Evolutionary conservation across 2,329 filamentous ascomycete genomes (phyloP).

Genomic region (Aureobasidium mangrovei): DNA sequence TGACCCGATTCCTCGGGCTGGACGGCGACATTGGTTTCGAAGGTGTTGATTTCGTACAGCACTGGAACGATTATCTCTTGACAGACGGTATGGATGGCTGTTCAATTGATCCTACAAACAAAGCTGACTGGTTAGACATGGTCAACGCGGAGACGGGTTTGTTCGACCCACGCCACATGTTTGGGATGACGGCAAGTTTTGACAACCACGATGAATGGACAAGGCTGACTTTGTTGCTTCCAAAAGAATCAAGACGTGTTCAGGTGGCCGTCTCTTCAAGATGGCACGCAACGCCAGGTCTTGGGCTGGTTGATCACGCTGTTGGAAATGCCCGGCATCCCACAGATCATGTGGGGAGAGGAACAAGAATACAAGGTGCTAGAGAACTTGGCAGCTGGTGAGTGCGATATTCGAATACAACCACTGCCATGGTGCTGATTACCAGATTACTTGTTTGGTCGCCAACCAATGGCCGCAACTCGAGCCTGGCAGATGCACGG

Average conservation of each 20-base stretch:
- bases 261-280: slow-evolving; percentile 50
- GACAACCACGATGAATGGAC: no score
- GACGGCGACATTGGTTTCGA: slow-evolving; percentile 48
- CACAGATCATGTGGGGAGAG: slow-evolving; percentile 53
- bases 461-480: slow-evolving; percentile 52
- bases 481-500: slow-evolving; percentile 57
- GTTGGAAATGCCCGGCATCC: slow-evolving; percentile 52
- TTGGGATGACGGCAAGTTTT: slow-evolving; percentile 40
- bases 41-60: slow-evolving; percentile 43
- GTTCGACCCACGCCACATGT: slow-evolving; percentile 57
- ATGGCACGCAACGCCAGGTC: slow-evolving; percentile 49
- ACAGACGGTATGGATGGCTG: background rate
- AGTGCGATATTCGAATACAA: no score
- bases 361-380: slow-evolving; percentile 57
- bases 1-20: slow-evolving; percentile 52
- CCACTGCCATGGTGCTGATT: no score
- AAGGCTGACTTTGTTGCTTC: no score
- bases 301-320: slow-evolving; percentile 52
- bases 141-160: slow-evolving; percentile 51
- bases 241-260: slow-evolving; percentile 53
- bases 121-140: slow-evolving; percentile 33
- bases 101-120: slow-evolving; percentile 44
- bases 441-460: slow-evolving; percentile 49
- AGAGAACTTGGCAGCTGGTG: slow-evolving; percentile 53
- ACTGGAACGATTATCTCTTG: slow-evolving; percentile 39